Evolutionary conservation across 2,329 filamentous ascomycete genomes (phyloP), one percentile per base, ranked within the genome.

Genomic region (Diplodia mutila): DNA sequence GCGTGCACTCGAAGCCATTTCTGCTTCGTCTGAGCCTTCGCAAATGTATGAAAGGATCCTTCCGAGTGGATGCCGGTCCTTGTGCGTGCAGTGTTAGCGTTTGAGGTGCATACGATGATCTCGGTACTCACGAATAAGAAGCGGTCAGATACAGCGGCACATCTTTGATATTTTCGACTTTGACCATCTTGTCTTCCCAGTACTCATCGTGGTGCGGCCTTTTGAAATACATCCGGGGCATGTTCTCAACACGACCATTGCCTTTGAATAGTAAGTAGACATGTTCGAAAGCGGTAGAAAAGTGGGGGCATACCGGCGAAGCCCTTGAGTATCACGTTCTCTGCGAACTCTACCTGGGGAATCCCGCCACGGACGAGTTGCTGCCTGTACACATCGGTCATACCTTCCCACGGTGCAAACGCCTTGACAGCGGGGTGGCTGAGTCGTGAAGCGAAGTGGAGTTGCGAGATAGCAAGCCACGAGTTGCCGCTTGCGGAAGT

Each of bases 381-480:
- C 23, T 73, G 69, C 1, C 71, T 68, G 39, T 72, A 72, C 0
- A 69, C 39, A 29, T 72, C 70, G 8, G 57, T 54, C 23, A 67
- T 32, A 14, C 7, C 57, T 32, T 67, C 66, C 66, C 55, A 63
- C 2, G 66, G 66, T 14, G 66, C 66, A 25, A 64, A 49, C 4
- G 66, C 66, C 25, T 64, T 67, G 8, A 67, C n/a, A 7, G 66
- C 57, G 1, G 66, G 57, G 14, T 67, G 66, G 18, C 51, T 46
- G 57, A 67, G n/a, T 21, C 66, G 57, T 12, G 66, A 64, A 4
- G 57, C 55, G 12, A 63, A 67, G 49, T 63, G 57, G 1, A 67
- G 12, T 66, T 84, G 81, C 0, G 77, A 73, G 42, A 77, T 80
- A 0, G 80, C 81, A 8, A 84, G 75, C 12, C 76, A 75, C 0